Evolutionary conservation across 129 eudicot genomes (phyloP).

Genomic region (Apium graveolens): DNA sequence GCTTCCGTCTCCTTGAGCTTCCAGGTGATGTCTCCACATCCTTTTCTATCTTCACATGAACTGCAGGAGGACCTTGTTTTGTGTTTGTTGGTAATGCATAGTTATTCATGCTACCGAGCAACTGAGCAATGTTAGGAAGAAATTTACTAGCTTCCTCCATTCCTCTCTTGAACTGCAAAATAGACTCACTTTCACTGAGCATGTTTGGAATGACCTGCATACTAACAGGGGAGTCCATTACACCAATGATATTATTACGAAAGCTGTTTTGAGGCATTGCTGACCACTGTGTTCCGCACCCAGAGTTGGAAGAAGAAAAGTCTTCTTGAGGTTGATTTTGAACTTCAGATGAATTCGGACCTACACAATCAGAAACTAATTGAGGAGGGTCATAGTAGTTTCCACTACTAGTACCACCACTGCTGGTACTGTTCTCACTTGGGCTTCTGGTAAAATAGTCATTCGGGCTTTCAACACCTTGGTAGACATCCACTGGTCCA

Average conservation of each 20-base stretch:
- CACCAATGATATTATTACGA: slow-evolving; percentile 20
- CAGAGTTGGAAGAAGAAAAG: not conserved
- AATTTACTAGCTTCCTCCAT: slow-evolving; percentile 84
- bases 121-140: slow-evolving; percentile 45
- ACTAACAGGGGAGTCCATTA: slow-evolving; percentile 22
- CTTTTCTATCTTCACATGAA: slow-evolving; percentile 42
- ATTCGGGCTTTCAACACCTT: not conserved
- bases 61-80: slow-evolving; percentile 11
- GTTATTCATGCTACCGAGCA: slow-evolving; percentile 50
- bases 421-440: not conserved
- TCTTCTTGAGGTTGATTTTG: slow-evolving; percentile 21
- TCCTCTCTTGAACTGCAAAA: slow-evolving; percentile 58
- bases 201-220: slow-evolving; percentile 23
- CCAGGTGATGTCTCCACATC: slow-evolving; percentile 30
- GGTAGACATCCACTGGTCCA: not conserved
- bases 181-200: slow-evolving; percentile 45
- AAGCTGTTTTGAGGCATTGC: slow-evolving; percentile 22
- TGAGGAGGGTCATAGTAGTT: not conserved
- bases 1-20: slow-evolving; percentile 49
- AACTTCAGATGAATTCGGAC: slow-evolving; percentile 19
- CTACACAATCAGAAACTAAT: slow-evolving; percentile 23
- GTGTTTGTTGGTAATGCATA: slow-evolving; percentile 41
- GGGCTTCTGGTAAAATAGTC: not conserved
- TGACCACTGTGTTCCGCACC: slow-evolving; percentile 15
- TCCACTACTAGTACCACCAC: not conserved